Evolutionary conservation across 1,284 basidiomycete species (phyloP).

Genomic region (Schizopora paradoxa): DNA sequence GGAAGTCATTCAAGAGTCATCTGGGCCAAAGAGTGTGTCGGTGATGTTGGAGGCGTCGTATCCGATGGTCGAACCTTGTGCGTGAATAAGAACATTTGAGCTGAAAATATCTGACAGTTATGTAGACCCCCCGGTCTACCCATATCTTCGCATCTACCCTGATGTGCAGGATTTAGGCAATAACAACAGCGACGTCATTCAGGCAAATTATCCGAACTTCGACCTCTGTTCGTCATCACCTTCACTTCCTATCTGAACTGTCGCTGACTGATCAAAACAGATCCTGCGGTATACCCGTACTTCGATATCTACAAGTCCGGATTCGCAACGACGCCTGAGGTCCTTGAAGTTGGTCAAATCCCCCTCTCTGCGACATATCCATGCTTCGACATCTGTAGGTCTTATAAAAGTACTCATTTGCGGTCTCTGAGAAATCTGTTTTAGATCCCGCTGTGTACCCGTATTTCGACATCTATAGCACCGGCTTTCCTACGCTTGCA

Average conservation of each 20-base stretch:
- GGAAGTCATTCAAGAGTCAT: no score
- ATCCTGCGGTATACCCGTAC: conserved; percentile 19
- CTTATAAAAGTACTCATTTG: not conserved
- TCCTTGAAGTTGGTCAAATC: not conserved
- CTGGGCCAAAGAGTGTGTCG: conserved; percentile 8
- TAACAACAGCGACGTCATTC: not conserved
- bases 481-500: not conserved
- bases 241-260: conserved; percentile 10
- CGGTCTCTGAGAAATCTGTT: not conserved
- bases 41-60: conserved; percentile 9
- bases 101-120: not conserved
- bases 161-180: not conserved
- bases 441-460: conserved; percentile 10
- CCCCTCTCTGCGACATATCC: conserved; percentile 21
- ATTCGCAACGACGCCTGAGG: not conserved
- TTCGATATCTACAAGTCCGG: conserved; percentile 15
- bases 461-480: conserved; percentile 4
- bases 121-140: conserved; percentile 39
- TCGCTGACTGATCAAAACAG: not conserved
- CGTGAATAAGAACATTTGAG: not conserved
- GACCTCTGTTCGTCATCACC: conserved; percentile 7
- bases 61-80: conserved; percentile 12
- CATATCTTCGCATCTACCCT: conserved; percentile 32
- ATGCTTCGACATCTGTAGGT: conserved; percentile 24
- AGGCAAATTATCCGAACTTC: conserved; percentile 6